phyloP scores from a whole-genome alignment of 805 yeast species.

The Metschnikowia matae region DNA sequence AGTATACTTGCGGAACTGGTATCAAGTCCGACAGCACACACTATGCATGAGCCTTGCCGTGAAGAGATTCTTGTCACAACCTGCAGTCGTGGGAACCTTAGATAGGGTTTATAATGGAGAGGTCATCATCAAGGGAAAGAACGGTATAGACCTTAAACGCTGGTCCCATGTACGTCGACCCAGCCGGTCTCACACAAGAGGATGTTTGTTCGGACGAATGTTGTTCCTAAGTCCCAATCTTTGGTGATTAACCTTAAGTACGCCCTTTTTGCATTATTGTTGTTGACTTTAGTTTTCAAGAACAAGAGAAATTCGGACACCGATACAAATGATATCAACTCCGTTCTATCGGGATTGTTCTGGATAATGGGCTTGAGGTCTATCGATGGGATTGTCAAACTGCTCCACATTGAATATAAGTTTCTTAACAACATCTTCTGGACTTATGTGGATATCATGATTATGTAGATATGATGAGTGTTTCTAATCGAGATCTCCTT shows the following conservation, averaged over 20 bases:
- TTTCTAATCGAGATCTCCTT: slow-evolving; percentile 35
- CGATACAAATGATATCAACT: background rate
- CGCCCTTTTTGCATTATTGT: slow-evolving; percentile 27
- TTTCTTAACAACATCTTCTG: slow-evolving; percentile 49
- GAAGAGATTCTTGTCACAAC: slow-evolving; percentile 49
- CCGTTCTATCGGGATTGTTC: slow-evolving; percentile 32
- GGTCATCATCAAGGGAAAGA: slow-evolving; percentile 34
- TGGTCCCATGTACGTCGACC: slow-evolving; percentile 5
- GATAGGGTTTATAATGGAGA: slow-evolving; percentile 52
- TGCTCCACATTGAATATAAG: slow-evolving; percentile 41
- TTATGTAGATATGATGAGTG: no score
- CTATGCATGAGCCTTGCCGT: no score
- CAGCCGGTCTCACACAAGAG: slow-evolving; percentile 12
- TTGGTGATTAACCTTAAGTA: slow-evolving; percentile 36
- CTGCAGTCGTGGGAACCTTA: slow-evolving; percentile 43
- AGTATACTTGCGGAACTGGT: no score
- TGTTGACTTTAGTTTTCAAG: slow-evolving; percentile 26
- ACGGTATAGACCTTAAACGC: slow-evolving; percentile 17
- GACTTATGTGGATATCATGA: slow-evolving; percentile 46
- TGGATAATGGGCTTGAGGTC: slow-evolving; percentile 45
- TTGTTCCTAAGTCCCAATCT: slow-evolving; percentile 41
- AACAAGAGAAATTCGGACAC: slow-evolving; percentile 14
- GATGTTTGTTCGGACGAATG: slow-evolving; percentile 27
- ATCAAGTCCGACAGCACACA: no score
- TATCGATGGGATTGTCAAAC: slow-evolving; percentile 44